Conservation (phyloP, 352 stramenopile genomes). For the Pythium phragmitis region DNA sequence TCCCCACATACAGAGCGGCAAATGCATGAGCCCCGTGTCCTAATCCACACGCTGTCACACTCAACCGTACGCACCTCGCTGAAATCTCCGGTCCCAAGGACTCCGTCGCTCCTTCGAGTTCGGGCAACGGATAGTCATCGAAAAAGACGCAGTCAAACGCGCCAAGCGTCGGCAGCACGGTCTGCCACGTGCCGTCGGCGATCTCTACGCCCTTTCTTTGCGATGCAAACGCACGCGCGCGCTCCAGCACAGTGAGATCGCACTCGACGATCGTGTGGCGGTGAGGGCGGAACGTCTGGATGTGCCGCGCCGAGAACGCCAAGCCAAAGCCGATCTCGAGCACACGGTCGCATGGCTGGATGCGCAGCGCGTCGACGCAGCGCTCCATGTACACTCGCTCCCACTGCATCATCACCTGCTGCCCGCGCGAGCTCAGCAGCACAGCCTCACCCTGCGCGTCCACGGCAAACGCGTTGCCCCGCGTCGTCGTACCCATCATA, state of each 20-base stretch:
- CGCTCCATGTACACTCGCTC: slow-evolving; percentile 79
- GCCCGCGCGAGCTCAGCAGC: slow-evolving; percentile 63
- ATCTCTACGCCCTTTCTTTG: slow-evolving; percentile 38
- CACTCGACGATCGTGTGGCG: slow-evolving; percentile 83
- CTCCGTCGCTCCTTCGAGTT: slow-evolving; percentile 34
- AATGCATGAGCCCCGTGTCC: background rate
- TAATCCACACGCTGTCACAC: background rate
- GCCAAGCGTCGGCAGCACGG: slow-evolving; percentile 42
- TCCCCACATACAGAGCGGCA: background rate
- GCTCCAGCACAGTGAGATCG: slow-evolving; percentile 52
- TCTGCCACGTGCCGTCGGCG: slow-evolving; percentile 71
- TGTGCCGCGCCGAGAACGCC: slow-evolving; percentile 72
- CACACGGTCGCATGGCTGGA: slow-evolving; percentile 47
- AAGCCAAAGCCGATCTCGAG: slow-evolving; percentile 88
- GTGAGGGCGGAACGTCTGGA: slow-evolving; percentile 54
- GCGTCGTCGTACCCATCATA: slow-evolving; percentile 27
- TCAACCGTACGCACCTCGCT: background rate
- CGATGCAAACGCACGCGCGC: slow-evolving; percentile 45
- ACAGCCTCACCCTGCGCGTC: slow-evolving; percentile 48
- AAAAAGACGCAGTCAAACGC: slow-evolving; percentile 83
- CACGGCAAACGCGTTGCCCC: slow-evolving; percentile 40
- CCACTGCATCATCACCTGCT: slow-evolving; percentile 91
- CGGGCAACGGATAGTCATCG: slow-evolving; percentile 75
- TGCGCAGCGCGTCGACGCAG: slow-evolving; percentile 62
- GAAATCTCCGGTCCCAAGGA: background rate